Conservation (phyloP, 2,329 filamentous ascomycete genomes). For the Akanthomyces lecanii region DNA sequence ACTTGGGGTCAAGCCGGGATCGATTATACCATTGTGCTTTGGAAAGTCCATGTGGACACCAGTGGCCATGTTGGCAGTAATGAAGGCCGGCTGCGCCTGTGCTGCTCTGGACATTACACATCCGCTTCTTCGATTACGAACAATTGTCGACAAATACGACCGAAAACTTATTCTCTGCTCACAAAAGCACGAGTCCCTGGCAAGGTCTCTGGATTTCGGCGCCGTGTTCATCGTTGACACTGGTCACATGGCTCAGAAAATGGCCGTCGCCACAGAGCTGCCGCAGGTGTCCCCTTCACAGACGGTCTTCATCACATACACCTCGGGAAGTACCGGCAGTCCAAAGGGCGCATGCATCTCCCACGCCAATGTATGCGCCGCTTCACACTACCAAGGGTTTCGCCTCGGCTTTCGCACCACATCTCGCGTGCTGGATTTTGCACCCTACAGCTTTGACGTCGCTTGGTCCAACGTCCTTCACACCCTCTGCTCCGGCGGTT, state of each 20-base stretch:
- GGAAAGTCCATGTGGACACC: background rate
- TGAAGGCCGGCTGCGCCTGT: background rate
- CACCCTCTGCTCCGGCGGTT: background rate
- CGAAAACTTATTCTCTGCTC: background rate
- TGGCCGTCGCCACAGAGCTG: background rate
- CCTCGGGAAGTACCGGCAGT: conserved; percentile 50
- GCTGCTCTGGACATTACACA: background rate
- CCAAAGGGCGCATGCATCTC: conserved; percentile 49
- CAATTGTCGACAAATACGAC: background rate
- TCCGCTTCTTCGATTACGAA: background rate
- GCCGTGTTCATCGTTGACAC: background rate
- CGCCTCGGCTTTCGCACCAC: conserved; percentile 13
- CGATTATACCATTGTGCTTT: background rate
- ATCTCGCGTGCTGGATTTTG: conserved; percentile 18
- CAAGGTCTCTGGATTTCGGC: background rate
- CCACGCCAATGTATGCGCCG: conserved; percentile 37
- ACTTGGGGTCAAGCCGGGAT: background rate
- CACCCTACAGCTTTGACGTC: conserved; percentile 20
- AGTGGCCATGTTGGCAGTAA: background rate
- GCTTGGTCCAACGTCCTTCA: background rate
- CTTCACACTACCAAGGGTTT: conserved; percentile 34
- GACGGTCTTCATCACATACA: conserved; percentile 44
- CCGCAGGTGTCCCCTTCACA: background rate
- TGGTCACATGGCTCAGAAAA: background rate
- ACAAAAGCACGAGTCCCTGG: background rate